These are phyloP conservation scores for Hanseniaspora lindneri DNA, from an alignment of 805 yeast genomes.

Conservation along the genomic window DNA sequence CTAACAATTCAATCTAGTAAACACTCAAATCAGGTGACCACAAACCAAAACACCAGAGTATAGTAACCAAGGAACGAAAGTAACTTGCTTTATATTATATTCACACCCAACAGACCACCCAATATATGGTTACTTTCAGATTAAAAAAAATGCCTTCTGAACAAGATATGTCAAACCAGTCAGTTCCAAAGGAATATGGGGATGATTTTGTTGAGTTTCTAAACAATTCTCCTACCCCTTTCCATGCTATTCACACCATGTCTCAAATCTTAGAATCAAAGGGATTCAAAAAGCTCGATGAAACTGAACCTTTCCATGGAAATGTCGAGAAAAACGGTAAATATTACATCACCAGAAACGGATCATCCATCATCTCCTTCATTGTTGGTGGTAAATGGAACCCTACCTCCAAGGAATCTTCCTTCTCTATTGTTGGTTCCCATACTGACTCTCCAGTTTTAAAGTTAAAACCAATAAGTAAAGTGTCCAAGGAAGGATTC, in stretches of 20 bases:
- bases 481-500: conserved; percentile 58
- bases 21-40: too few species aligned
- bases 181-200: conserved; percentile 21
- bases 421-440: conserved; percentile 83
- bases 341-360: conserved; percentile 81
- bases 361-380: conserved; percentile 79
- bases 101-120: too few species aligned
- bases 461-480: conserved; percentile 77
- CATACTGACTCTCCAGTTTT: conserved; percentile 92
- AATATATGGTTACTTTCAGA: conserved; percentile 13
- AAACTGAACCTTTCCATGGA: conserved; percentile 59
- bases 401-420: conserved; percentile 46
- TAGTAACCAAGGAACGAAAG: too few species aligned
- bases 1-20: too few species aligned
- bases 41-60: too few species aligned
- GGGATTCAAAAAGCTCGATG: conserved; percentile 68
- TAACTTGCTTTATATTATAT: too few species aligned
- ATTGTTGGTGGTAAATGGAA: conserved; percentile 60
- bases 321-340: conserved; percentile 44
- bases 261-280: conserved; percentile 41
- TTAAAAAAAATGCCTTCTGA: conserved; percentile 9
- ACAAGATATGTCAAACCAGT: not conserved
- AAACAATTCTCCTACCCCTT: conserved; percentile 83
- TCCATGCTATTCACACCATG: conserved; percentile 71
- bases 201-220: conserved; percentile 63